Evolutionary conservation across 2,329 filamentous ascomycete species (phyloP), one percentile per base, ranked within the genome.

Genomic region (Stromatinia cepivora): DNA sequence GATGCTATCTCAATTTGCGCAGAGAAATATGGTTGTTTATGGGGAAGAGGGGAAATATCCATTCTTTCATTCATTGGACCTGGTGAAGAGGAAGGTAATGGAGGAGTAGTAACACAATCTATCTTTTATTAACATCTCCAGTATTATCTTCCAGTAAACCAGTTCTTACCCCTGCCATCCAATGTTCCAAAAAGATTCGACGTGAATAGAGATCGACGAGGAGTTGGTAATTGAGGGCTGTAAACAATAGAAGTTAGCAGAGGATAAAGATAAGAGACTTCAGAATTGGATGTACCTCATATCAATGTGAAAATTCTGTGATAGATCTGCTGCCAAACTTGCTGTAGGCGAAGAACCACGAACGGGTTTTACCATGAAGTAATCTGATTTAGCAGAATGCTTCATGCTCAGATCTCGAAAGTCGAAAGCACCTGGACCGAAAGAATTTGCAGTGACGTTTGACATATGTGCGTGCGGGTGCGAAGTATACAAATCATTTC

Each of bases 301-400:
- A 81, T 97, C 94, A 79, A 98, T 92, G 79, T 94, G 92, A 79
- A 98, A 97, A 83, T 98, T 99, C 79, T 97, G 93, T 70, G 94
- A 97, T 76, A 98, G 86, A 81, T 99, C 95, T 72, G 93, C 94
- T 54, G 94, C 94, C 75, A 99, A 84, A 78, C 92, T 97, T 66
- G 93, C 89, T 48, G 93, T 94, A 8, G 95, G 95, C 69, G 95
- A 99, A 28, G 94, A 97, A 62, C 93, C 92, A 74, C 88, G 88
- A 76, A 92, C 84, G 66, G 90, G 86, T 78, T 92, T 93, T 76
- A 91, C 81, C 76, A 86, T 89, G 83, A 98, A 97, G 83, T 95
- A 97, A 80, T 97, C 94, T 48, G 84, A 80, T 53, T 82, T 83
- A 57, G 85, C 87, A 81, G 78, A 89, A 81, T 80, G 89, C 86